phyloP scores from a whole-genome alignment of 345 rosid species.

The Acer saccharum region DNA sequence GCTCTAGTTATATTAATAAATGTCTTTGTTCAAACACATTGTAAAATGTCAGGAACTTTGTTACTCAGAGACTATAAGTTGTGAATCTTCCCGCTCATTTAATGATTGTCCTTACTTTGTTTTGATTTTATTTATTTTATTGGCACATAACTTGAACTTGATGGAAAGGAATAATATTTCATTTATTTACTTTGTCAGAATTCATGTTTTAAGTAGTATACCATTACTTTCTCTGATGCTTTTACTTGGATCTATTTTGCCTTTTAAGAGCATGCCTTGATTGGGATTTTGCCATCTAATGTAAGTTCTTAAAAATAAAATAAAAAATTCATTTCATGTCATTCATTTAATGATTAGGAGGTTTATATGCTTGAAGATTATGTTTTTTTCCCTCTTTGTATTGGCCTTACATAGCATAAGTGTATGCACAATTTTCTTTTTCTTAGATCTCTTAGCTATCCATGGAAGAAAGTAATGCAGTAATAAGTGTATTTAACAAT shows the following conservation, averaged over 20 bases:
- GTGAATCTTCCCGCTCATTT: not conserved
- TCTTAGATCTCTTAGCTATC: no score
- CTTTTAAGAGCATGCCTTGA: not conserved
- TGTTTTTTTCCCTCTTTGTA: no score
- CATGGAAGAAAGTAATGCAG: no score
- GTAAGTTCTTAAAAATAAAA: no score
- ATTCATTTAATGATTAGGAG: no score
- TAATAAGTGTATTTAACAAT: no score
- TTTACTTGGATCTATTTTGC: not conserved
- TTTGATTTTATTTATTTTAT: not conserved
- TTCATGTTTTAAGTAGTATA: not conserved
- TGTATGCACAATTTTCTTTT: no score
- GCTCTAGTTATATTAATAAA: not conserved
- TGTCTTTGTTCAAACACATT: not conserved
- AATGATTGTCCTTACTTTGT: not conserved
- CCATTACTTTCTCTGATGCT: not conserved
- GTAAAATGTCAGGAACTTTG: constrained; percentile 2
- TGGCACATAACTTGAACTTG: not conserved
- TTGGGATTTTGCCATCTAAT: not conserved
- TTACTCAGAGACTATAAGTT: not conserved
- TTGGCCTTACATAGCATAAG: no score
- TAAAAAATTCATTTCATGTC: no score
- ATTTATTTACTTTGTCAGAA: no score
- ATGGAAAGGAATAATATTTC: not conserved
- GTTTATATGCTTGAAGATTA: not conserved